Base-by-base conservation (phyloP, 2,329 filamentous ascomycete species). In the Fusarium sp. region DNA sequence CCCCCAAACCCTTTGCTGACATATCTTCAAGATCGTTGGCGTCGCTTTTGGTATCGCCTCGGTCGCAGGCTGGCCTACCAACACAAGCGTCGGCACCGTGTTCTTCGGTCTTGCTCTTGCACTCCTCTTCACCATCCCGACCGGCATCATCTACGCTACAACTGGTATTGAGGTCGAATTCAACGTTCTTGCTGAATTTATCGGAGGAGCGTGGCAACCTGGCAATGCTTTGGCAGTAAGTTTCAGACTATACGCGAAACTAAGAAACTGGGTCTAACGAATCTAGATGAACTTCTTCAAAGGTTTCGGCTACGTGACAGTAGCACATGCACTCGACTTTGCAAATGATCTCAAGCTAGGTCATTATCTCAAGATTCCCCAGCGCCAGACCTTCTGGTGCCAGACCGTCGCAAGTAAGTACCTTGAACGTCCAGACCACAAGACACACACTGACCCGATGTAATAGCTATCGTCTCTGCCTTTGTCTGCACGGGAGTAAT, bases 171-270 rank as follows among this genome's bases (percentile, higher is more conserved):
- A 82, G 28, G 77, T 82, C 7, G 81, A 79, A 15, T 76, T 84
- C 26, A 84, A 84, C 45, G 83, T 85, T 1, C 67, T 85, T 3
- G 81, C 82, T 11, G 82, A 85, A 72, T 81, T 84, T 11, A 83
- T 85, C 13, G 83, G 81, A 28, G 83, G 83, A 13, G 77, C 79
- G 1, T 80, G 79, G 70, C 77, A 80, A 4, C 74, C 79, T 0
- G 83, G 83, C 5, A 84, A 84, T 56, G 81, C 83, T 1, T 64
- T 84, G 14, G 81, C 80, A 42, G 70, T 71, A 39, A 40, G 69
- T 53, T 3, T 1, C 2, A 0, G 0, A 0, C 0, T 8, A 6
- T 4, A 4, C 7, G 6, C 6, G 5, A 5, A 3, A 15, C 1
- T 7, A 1, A 1, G 24, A 2, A 2, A 13, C 1, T 2, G 1